Evolutionary conservation across 345 rosid species (phyloP).

Genomic region (Eucalyptus curtisii): DNA sequence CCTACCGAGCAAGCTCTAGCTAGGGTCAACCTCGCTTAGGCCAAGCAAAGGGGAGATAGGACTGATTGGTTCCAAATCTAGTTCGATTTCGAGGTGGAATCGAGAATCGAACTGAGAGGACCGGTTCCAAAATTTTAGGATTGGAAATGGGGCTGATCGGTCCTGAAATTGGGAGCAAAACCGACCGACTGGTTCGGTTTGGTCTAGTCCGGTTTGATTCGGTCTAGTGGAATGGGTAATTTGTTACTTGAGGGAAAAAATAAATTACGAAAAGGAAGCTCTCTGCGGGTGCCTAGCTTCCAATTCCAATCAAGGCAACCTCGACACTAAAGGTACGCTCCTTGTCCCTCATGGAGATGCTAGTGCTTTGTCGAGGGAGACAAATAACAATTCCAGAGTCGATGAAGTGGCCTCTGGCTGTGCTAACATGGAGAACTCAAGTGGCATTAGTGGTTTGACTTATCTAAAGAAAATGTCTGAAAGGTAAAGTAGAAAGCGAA

Average conservation of each 20-base stretch:
- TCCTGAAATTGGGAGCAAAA: too few species aligned
- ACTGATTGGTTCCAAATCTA: too few species aligned
- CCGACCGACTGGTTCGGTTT: fast-evolving
- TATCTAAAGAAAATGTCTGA: constrained; percentile 17
- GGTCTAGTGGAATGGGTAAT: fast-evolving
- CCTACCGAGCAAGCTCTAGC: too few species aligned
- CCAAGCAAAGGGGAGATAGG: too few species aligned
- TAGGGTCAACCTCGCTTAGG: fast-evolving
- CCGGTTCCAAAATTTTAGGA: too few species aligned
- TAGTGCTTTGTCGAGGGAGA: neutral
- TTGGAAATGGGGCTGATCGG: fast-evolving
- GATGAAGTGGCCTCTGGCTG: neutral
- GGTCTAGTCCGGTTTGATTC: too few species aligned
- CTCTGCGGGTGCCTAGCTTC: neutral
- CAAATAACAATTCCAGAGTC: neutral
- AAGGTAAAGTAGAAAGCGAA: neutral
- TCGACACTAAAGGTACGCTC: neutral
- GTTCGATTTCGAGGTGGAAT: too few species aligned
- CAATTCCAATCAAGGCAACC: constrained; percentile 2
- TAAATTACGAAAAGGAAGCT: too few species aligned
- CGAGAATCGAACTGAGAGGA: fast-evolving
- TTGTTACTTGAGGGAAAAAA: too few species aligned
- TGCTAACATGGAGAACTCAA: constrained; percentile 1
- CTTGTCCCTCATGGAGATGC: neutral
- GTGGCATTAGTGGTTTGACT: constrained; percentile 7